Percentiles rank a stretch among this genome's conserved stretches.
These are phyloP conservation scores for Chionographis japonica DNA, from an alignment of 106 monocot species.

Conservation along the genomic window DNA sequence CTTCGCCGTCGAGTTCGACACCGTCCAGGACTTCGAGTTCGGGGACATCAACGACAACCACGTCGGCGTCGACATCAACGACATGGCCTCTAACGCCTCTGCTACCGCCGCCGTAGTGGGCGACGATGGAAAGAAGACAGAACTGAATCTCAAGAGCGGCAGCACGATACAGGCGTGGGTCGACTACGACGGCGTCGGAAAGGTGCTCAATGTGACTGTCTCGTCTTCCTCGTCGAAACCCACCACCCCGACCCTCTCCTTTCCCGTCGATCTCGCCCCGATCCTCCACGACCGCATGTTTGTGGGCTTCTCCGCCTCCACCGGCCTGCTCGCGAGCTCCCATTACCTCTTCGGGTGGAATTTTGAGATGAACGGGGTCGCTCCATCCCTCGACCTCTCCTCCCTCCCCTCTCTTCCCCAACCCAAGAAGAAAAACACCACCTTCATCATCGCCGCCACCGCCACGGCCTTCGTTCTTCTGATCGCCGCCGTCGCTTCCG, in stretches of 20 bases:
- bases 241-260: slow-evolving; percentile 1
- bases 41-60: slow-evolving; percentile 22
- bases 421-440: not conserved
- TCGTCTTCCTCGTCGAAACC: slow-evolving; percentile 18
- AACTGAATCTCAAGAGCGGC: slow-evolving; percentile 3
- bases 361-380: slow-evolving; percentile 20
- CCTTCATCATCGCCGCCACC: slow-evolving; percentile 2
- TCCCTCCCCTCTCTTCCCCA: slow-evolving; percentile 9
- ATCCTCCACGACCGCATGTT: slow-evolving; percentile 10
- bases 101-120: slow-evolving; percentile 8
- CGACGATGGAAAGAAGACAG: not conserved
- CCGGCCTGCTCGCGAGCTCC: not conserved
- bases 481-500: not conserved
- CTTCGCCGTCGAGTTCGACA: slow-evolving; percentile 22
- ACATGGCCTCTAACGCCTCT: slow-evolving; percentile 11
- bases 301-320: slow-evolving; percentile 21
- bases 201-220: slow-evolving; percentile 12
- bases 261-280: not conserved
- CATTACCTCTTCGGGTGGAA: slow-evolving; percentile 13
- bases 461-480: not conserved
- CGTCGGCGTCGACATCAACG: slow-evolving; percentile 20
- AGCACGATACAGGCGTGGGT: slow-evolving; percentile 2
- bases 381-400: slow-evolving; percentile 13
- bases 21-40: slow-evolving; percentile 29
- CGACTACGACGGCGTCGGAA: slow-evolving; percentile 4